A percentile compares a stretch with the other conserved stretches of the same genome.
These are phyloP conservation scores for Naumovozyma dairenensis DNA, from an alignment of 805 yeast species.

Conservation along the genomic window DNA sequence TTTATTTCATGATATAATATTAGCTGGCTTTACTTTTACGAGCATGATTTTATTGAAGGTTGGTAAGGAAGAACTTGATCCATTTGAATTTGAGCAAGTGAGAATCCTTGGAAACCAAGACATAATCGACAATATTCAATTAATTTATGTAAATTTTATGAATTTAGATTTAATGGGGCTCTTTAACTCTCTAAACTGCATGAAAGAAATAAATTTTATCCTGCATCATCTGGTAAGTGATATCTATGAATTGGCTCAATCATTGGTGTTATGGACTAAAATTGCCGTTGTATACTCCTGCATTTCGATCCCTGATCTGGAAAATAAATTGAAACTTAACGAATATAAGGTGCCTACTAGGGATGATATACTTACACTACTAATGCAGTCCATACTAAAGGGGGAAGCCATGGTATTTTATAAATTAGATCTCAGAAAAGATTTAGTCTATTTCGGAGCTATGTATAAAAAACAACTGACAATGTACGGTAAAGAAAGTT, in stretches of 20 bases:
- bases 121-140: constrained; percentile 8
- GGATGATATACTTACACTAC: constrained; percentile 19
- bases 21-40: constrained; percentile 18
- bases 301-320: constrained; percentile 20
- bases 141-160: constrained; percentile 11
- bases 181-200: constrained; percentile 7
- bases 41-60: constrained; percentile 13
- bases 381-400: constrained; percentile 24
- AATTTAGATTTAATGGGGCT: constrained; percentile 9
- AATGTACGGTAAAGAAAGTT: constrained; percentile 7
- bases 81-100: constrained; percentile 25
- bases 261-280: constrained; percentile 18
- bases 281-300: constrained; percentile 24
- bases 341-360: constrained; percentile 7
- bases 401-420: constrained; percentile 20
- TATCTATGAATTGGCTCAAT: constrained; percentile 12
- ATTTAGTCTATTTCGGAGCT: constrained; percentile 22
- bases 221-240: constrained; percentile 9
- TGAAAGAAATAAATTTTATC: constrained; percentile 5
- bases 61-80: constrained; percentile 14
- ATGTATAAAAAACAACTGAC: constrained; percentile 15
- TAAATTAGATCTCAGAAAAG: constrained; percentile 22
- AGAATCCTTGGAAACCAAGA: constrained; percentile 10
- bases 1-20: constrained; percentile 14
- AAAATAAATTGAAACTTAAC: constrained; percentile 9